Percentiles rank a stretch among this genome's conserved stretches.
Evolutionary conservation across 2,329 filamentous ascomycete genomes (phyloP).

Genomic region (Neonectria magnoliae): DNA sequence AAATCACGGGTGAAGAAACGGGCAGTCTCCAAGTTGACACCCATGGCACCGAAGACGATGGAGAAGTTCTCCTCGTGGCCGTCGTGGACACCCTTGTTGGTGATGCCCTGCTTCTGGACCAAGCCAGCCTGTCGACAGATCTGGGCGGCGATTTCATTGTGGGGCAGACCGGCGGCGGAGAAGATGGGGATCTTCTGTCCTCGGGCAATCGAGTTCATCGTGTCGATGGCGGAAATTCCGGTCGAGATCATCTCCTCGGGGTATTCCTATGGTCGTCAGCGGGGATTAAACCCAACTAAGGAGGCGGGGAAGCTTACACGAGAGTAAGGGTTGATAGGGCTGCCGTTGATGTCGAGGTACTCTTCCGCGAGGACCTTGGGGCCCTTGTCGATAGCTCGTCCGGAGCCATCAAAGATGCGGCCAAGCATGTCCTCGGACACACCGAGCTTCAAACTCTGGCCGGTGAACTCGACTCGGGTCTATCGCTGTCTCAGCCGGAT

Average conservation of each 20-base stretch:
- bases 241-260: constrained; percentile 99
- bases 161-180: constrained; percentile 95
- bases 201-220: constrained; percentile 97
- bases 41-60: constrained; percentile 99
- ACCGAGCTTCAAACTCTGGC: constrained; percentile 96
- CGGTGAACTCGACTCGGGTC: constrained; percentile 98
- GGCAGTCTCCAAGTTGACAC: constrained; percentile 99
- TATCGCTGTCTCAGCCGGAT: constrained; percentile 52
- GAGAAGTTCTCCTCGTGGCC: constrained; percentile 99
- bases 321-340: constrained; percentile 97
- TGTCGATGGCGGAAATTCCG: constrained; percentile 98
- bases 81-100: constrained; percentile 95
- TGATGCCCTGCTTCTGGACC: constrained; percentile 79
- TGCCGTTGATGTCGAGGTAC: constrained; percentile 98
- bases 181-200: constrained; percentile 99
- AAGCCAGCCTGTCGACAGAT: constrained; percentile 97
- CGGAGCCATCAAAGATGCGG: constrained; percentile 98
- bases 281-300: neutral
- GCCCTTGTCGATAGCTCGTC: constrained; percentile 97
- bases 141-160: constrained; percentile 99
- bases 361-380: constrained; percentile 98
- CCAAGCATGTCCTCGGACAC: constrained; percentile 99
- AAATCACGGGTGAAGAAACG: constrained; percentile 99
- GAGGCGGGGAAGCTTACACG: constrained; percentile 68
- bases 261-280: constrained; percentile 74